These are phyloP conservation scores for Ustilago crameri DNA, from an alignment of 1,284 basidiomycete genomes.

Conservation along the genomic window DNA sequence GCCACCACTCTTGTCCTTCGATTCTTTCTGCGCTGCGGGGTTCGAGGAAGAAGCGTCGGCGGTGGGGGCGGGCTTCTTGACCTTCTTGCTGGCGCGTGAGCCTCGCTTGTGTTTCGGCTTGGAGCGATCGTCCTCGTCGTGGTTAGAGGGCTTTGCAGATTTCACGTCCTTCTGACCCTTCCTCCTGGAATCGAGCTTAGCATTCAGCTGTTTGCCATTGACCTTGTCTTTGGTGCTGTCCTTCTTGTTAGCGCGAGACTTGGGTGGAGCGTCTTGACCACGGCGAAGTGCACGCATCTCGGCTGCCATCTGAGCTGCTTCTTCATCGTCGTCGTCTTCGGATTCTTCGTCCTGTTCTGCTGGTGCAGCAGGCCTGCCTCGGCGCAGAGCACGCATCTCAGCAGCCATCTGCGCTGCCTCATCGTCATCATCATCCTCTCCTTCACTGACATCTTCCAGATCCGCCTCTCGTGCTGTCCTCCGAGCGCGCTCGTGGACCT, in stretches of 20 bases:
- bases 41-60: background rate
- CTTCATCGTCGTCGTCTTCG: constrained; percentile 24
- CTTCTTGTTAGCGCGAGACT: constrained; percentile 6
- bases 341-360: constrained; percentile 6
- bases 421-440: constrained; percentile 30
- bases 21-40: background rate
- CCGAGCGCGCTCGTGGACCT: background rate
- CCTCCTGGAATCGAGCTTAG: background rate
- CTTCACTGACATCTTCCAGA: constrained; percentile 4
- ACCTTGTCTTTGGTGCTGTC: constrained; percentile 5
- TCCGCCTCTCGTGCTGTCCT: background rate
- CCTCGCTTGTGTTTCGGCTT: constrained; percentile 4
- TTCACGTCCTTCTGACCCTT: background rate
- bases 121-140: background rate
- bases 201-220: background rate
- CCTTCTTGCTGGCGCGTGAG: background rate
- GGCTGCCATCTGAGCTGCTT: constrained; percentile 33
- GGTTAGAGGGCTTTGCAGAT: background rate
- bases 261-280: constrained; percentile 8
- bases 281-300: constrained; percentile 42
- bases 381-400: constrained; percentile 28
- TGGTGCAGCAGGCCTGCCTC: constrained; percentile 15
- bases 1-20: constrained; percentile 1
- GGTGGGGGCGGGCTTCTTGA: constrained; percentile 1
- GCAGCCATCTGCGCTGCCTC: constrained; percentile 35